These are phyloP conservation scores for Datisca glomerata DNA, from an alignment of 306 rosid genomes.

Conservation along the genomic window DNA sequence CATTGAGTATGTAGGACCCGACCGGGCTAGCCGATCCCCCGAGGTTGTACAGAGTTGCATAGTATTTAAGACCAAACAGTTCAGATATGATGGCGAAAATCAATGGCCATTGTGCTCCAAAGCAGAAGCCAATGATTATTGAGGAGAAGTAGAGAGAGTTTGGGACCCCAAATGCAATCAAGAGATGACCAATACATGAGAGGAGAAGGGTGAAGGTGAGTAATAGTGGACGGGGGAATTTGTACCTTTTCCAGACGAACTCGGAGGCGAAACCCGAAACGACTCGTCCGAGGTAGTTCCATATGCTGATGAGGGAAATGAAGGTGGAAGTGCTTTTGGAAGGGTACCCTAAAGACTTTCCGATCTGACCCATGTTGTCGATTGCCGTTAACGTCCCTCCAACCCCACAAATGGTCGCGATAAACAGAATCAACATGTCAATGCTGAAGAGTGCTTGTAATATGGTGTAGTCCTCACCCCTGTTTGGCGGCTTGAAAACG, in stretches of 20 bases:
- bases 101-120: slow-evolving; percentile 18
- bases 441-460: slow-evolving; percentile 13
- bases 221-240: slow-evolving; percentile 12
- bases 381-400: slow-evolving; percentile 4
- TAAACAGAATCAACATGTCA: slow-evolving; percentile 11
- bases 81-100: slow-evolving; percentile 25
- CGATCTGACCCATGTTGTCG: slow-evolving; percentile 8
- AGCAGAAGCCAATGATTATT: slow-evolving; percentile 9
- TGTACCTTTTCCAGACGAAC: slow-evolving; percentile 4
- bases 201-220: slow-evolving; percentile 1
- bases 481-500: not conserved
- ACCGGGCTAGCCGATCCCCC: slow-evolving; percentile 24
- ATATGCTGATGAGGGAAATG: slow-evolving; percentile 15
- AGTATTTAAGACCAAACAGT: slow-evolving; percentile 29
- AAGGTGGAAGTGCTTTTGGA: slow-evolving; percentile 4
- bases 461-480: slow-evolving; percentile 13
- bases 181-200: slow-evolving; percentile 11
- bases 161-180: slow-evolving; percentile 7
- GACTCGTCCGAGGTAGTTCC: slow-evolving; percentile 14
- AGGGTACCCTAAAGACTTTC: slow-evolving; percentile 4
- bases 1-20: slow-evolving; percentile 27
- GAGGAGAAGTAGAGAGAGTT: slow-evolving; percentile 16
- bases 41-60: slow-evolving; percentile 26
- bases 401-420: slow-evolving; percentile 5
- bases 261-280: slow-evolving; percentile 10